Evolutionary conservation across 805 yeast species (phyloP), one percentile per base, ranked within the genome.

Genomic region (Lipomyces sp.): DNA sequence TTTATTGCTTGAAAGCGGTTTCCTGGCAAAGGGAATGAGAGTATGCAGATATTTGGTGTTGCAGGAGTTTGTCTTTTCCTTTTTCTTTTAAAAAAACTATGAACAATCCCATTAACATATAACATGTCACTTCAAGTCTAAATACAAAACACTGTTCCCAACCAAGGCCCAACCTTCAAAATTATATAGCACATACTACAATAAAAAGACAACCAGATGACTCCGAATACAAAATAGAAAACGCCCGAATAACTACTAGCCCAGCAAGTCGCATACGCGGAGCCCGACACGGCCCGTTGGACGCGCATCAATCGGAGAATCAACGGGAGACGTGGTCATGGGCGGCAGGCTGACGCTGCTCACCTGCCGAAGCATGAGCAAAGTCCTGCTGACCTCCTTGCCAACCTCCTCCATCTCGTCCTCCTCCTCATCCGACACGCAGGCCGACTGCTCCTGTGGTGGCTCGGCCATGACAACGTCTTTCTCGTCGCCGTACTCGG

Each of bases 401-500:
- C 59, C 59, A 2, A 45, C 56, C 22, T 55, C 59, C 29, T 55
- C 59, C 50, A 51, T 52, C 16, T 55, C 59, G 26, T 33, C 50
- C 16, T 43, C 57, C 24, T 51, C 44, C 21, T 22, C 44, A 23
- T 42, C 28, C 24, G 39, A 47, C n/a, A 28, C 7, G 13, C 32
- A 28, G 16, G 35, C 6, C 19, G 29, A 6, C 24, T 16, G 14
- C 11, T 24, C 50, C 7, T 33, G 19, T 5, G 21, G 29, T 5
- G 40, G 45, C 29, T 28, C 37, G 26, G 22, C 51, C 4, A 19
- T 36, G 37, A 40, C 39, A 19, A 38, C 46, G 10, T 24, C 32
- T 16, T 39, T 45, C 6, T 43, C 49, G 8, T 52, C 61, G 6
- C 33, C 61, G 4, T 52, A 60, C 3, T 58, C 68, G 2, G 53